Base-by-base conservation (phyloP, 2,329 filamentous ascomycete species). In the Leptographium wingfieldii region DNA sequence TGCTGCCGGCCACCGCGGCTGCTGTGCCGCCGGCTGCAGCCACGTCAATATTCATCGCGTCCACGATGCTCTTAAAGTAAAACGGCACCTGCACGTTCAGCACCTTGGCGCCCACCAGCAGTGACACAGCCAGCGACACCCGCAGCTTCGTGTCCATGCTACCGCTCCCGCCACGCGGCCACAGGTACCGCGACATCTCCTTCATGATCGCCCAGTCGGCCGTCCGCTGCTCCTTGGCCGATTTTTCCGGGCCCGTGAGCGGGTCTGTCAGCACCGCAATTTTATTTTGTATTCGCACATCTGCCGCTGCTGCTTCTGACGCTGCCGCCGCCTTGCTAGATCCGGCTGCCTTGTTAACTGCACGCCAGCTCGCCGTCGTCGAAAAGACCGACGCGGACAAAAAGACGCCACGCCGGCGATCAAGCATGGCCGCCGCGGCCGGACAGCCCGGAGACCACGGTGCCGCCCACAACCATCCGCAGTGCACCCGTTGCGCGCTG, bases 201-300 rank as follows among this genome's bases (percentile, higher is more conserved):
- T 88, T 95, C 79, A 99, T 94, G 66, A 99, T 99, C 55, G 92
- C 92, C 92, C 92, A 96, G 70, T 99, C 94, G 10, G 92, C 92
- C 74, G 92, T 95, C 67, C 94, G 84, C 79, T 99, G 95, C 74
- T 96, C 90, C 67, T 92, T 85, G 25, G 84, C 86, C 57, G 83
- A 84, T 69, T 83, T 85, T 63, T 87, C 80, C 68, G 87, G 78
- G 14, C 80, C 74, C 25, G 88, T 80, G 52, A 92, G 73, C 35
- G 82, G 78, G 66, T 86, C 84, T 29, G 31, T 19, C 14, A 35
- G 16, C n/a, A 33, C 35, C 11, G 43, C 10, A 11, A 16, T 22
- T 3, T 40, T 9, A 4, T 31, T 38, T 5, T 52, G 49, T 7
- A 10, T 16, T 10, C 35, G 35, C 35, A 3, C 10, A 10, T 14